These are phyloP conservation scores for Calcarisporium arbuscula DNA, from an alignment of 2,329 filamentous ascomycete species.

Conservation along the genomic window DNA sequence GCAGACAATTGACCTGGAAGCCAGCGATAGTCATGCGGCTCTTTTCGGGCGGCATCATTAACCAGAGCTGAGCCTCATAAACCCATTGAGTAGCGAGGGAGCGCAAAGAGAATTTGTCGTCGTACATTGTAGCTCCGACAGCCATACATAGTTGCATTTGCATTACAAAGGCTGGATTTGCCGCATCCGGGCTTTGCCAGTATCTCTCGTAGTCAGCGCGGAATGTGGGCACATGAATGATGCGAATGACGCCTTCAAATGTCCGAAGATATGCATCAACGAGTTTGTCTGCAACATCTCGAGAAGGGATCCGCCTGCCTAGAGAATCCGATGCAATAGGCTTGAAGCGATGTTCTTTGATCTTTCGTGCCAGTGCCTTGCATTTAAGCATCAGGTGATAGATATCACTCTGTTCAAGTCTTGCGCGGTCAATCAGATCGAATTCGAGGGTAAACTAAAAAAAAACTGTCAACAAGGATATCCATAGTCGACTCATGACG, in stretches of 20 bases:
- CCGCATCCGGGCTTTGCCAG: constrained; percentile 35
- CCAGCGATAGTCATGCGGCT: constrained; percentile 39
- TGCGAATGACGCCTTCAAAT: constrained; percentile 49
- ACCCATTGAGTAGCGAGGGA: constrained; percentile 41
- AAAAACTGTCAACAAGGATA: background rate
- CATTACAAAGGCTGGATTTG: constrained; percentile 40
- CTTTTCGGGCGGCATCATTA: constrained; percentile 41
- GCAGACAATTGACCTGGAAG: constrained; percentile 47
- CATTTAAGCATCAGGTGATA: constrained; percentile 28
- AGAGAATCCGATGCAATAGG: constrained; percentile 28
- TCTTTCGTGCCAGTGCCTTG: constrained; percentile 33
- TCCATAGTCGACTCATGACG: too few species aligned
- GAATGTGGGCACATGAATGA: constrained; percentile 54
- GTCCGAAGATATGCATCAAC: constrained; percentile 48
- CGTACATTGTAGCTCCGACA: constrained; percentile 41
- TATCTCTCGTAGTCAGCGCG: constrained; percentile 44
- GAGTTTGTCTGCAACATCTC: constrained; percentile 41
- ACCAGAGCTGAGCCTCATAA: constrained; percentile 45
- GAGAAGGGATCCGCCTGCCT: constrained; percentile 31
- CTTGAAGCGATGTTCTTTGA: constrained; percentile 34
- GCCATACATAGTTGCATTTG: constrained; percentile 49
- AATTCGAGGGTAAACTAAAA: constrained; percentile 24
- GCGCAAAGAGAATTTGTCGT: constrained; percentile 37
- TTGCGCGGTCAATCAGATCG: constrained; percentile 17
- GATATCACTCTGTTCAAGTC: constrained; percentile 21